These are phyloP conservation scores for Phytophthora macrochlamydospora DNA, from an alignment of 352 stramenopile species.

Conservation along the genomic window DNA sequence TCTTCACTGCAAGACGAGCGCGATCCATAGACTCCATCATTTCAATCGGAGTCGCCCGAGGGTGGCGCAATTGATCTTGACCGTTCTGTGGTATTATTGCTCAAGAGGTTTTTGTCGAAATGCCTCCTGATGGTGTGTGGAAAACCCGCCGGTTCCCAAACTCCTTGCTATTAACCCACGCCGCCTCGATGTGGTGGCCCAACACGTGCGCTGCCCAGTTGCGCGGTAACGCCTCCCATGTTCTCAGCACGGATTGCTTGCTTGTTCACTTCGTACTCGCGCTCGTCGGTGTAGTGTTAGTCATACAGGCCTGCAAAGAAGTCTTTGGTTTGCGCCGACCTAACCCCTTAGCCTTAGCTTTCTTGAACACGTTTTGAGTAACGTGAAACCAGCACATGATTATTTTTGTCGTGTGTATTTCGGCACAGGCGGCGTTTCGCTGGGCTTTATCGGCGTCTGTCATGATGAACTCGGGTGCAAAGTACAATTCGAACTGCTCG, in stretches of 20 bases:
- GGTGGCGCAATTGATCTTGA: not conserved
- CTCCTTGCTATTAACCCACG: not conserved
- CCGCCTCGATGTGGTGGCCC: not conserved
- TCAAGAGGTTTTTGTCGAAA: not conserved
- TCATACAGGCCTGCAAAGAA: not conserved
- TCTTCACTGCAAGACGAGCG: not conserved
- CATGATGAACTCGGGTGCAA: not conserved
- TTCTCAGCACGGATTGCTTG: not conserved
- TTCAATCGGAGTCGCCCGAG: not conserved
- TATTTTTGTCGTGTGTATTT: not conserved
- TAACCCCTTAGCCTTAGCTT: not conserved
- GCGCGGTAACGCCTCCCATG: not conserved
- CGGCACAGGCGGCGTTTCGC: not conserved
- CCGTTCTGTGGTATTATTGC: not conserved
- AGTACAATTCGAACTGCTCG: not conserved
- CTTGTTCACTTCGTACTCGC: not conserved
- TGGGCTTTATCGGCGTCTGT: not conserved
- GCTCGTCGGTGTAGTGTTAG: not conserved
- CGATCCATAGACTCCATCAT: not conserved
- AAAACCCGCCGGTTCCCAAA: conserved; percentile 1
- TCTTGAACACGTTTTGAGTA: not conserved
- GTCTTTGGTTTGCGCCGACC: not conserved
- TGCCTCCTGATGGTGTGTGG: not conserved
- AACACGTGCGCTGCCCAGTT: not conserved
- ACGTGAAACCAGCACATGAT: not conserved